Conservation (phyloP, 2,329 filamentous ascomycete genomes). For the Boeremia exigua region DNA sequence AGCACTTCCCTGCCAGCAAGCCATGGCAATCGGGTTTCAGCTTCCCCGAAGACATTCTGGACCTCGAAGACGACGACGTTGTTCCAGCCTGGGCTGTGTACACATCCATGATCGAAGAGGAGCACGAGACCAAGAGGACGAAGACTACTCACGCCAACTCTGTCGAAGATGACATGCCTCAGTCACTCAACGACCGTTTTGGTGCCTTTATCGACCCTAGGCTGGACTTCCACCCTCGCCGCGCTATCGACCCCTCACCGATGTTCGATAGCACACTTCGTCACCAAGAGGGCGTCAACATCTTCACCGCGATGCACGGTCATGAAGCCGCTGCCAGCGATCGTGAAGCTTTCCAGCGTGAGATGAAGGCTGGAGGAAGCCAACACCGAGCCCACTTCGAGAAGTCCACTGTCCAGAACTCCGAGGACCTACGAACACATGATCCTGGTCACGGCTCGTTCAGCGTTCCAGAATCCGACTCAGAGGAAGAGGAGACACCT, state of each 20-base stretch:
- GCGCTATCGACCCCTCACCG: constrained; percentile 38
- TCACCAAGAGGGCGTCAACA: constrained; percentile 32
- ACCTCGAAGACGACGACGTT: constrained; percentile 34
- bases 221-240: constrained; percentile 38
- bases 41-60: constrained; percentile 33
- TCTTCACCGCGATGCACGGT: constrained; percentile 37
- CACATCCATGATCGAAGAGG: constrained; percentile 32
- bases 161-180: constrained; percentile 24
- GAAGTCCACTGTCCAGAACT: constrained; percentile 30
- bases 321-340: constrained; percentile 23
- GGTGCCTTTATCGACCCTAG: constrained; percentile 28
- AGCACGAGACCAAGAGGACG: constrained; percentile 30
- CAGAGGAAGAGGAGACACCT: constrained; percentile 35
- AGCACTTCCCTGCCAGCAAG: constrained; percentile 35
- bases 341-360: constrained; percentile 21
- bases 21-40: constrained; percentile 45
- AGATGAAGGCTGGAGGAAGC: constrained; percentile 2
- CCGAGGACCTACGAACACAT: constrained; percentile 4
- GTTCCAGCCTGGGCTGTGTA: constrained; percentile 43
- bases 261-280: constrained; percentile 34
- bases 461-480: constrained; percentile 25
- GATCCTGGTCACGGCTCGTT: constrained; percentile 23
- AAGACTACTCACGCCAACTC: constrained; percentile 23
- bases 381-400: constrained; percentile 8
- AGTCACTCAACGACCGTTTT: constrained; percentile 31